Evolutionary conservation across 306 rosid species (phyloP).

Genomic region (Sphenostylis stenocarpa): DNA sequence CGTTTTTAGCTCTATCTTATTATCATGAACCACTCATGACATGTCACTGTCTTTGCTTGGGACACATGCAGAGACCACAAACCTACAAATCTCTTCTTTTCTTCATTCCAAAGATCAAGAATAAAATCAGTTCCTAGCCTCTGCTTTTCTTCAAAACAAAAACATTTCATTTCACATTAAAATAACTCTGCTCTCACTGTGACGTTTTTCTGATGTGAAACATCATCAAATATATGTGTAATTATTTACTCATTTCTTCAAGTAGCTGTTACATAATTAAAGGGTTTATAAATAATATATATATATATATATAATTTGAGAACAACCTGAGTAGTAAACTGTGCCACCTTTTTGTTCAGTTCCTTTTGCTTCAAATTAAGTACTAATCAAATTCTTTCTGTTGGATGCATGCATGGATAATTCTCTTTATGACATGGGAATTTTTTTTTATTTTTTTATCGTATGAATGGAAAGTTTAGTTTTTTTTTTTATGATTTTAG

Average conservation of each 20-base stretch:
- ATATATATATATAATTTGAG: too few relatives aligned
- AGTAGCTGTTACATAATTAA: too few relatives aligned
- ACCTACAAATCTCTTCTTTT: constrained; percentile 66
- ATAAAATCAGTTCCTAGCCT: constrained; percentile 45
- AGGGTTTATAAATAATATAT: too few relatives aligned
- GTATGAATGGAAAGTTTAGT: neutral
- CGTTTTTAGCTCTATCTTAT: constrained; percentile 55
- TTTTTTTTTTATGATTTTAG: constrained; percentile 14
- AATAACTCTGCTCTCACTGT: neutral
- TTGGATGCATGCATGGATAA: neutral
- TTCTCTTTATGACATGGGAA: too few relatives aligned
- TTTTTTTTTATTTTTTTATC: neutral
- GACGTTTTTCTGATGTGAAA: constrained; percentile 28
- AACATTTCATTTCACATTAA: neutral
- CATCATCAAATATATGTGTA: constrained; percentile 21
- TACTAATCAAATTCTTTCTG: neutral
- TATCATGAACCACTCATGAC: constrained; percentile 47
- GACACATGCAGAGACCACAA: constrained; percentile 47
- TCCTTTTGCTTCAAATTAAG: constrained; percentile 13
- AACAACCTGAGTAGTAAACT: neutral
- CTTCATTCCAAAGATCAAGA: constrained; percentile 69
- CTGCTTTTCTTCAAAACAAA: neutral
- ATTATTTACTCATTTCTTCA: too few relatives aligned
- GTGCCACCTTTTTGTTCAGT: neutral
- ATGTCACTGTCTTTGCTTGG: constrained; percentile 51